These are phyloP conservation scores for Trypanosoma scelopori DNA, from an alignment of 208 protist genomes.

Conservation along the genomic window DNA sequence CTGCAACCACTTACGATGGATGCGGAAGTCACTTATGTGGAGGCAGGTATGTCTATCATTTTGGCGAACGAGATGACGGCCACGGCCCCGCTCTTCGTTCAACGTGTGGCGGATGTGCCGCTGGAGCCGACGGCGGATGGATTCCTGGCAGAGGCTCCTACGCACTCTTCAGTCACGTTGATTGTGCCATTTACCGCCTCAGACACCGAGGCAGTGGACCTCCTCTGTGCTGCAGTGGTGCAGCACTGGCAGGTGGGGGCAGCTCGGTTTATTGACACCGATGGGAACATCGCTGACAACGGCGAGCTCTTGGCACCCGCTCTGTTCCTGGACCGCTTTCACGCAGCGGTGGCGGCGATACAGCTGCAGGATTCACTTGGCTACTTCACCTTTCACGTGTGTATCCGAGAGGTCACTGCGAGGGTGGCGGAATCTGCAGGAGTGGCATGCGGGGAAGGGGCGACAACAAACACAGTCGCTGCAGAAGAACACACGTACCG, in stretches of 20 bases:
- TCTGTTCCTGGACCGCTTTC: slow-evolving; percentile 13
- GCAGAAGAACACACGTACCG: slow-evolving; percentile 18
- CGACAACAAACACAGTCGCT: background rate
- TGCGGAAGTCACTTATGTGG: slow-evolving; percentile 67
- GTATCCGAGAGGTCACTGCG: slow-evolving; percentile 10
- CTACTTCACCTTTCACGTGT: slow-evolving; percentile 42
- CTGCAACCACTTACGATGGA: slow-evolving; percentile 73
- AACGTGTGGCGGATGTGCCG: slow-evolving; percentile 53
- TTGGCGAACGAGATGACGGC: slow-evolving; percentile 71
- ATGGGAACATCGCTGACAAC: background rate
- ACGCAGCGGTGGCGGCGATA: slow-evolving; percentile 28
- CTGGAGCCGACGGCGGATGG: slow-evolving; percentile 19
- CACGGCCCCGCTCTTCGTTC: slow-evolving; percentile 68
- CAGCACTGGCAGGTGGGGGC: background rate
- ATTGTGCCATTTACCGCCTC: slow-evolving; percentile 48
- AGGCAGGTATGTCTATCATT: slow-evolving; percentile 63
- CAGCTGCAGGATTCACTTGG: slow-evolving; percentile 64
- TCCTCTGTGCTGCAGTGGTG: slow-evolving; percentile 4
- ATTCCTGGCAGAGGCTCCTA: slow-evolving; percentile 26
- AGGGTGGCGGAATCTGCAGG: background rate
- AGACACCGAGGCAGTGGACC: slow-evolving; percentile 33
- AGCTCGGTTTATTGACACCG: slow-evolving; percentile 2
- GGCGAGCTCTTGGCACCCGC: background rate
- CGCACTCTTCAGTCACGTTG: slow-evolving; percentile 34
- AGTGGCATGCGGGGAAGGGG: background rate